Evolutionary conservation across 2,329 filamentous ascomycete genomes (phyloP).

Genomic region (Coniochaeta sp.): DNA sequence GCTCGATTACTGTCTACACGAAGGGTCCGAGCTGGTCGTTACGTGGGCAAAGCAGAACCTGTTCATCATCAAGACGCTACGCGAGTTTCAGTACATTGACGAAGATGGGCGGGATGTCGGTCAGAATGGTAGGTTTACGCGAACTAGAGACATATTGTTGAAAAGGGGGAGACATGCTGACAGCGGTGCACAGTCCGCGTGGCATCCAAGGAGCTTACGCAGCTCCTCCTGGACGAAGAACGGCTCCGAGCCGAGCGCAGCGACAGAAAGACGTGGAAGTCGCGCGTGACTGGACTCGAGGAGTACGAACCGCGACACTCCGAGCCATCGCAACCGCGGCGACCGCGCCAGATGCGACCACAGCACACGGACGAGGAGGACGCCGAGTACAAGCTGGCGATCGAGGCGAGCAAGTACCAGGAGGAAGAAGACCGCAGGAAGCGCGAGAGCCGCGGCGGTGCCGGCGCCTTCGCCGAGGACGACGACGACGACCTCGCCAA

Average conservation of each 20-base stretch:
- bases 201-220: conserved; percentile 91
- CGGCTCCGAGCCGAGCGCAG: conserved; percentile 81
- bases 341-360: conserved; percentile 38
- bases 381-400: conserved; percentile 79
- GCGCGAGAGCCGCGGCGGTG: conserved; percentile 53
- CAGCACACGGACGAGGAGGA: conserved; percentile 71
- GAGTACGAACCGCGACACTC: conserved; percentile 55
- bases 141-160: too few relatives aligned
- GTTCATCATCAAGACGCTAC: conserved; percentile 96
- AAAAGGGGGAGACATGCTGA: not conserved
- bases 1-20: conserved; percentile 94
- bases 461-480: conserved; percentile 25
- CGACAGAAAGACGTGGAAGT: conserved; percentile 94
- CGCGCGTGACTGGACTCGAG: conserved; percentile 86
- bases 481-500: conserved; percentile 89
- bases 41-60: conserved; percentile 98
- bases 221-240: conserved; percentile 89
- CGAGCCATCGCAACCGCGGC: conserved; percentile 33
- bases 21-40: conserved; percentile 92
- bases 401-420: conserved; percentile 92
- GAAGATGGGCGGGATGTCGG: conserved; percentile 94
- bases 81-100: conserved; percentile 94
- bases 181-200: conserved; percentile 66
- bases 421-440: conserved; percentile 82
- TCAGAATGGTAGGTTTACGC: conserved; percentile 73